Evolutionary conservation across 208 protist species (phyloP).

Genomic region (Leishmania guyanensis): DNA sequence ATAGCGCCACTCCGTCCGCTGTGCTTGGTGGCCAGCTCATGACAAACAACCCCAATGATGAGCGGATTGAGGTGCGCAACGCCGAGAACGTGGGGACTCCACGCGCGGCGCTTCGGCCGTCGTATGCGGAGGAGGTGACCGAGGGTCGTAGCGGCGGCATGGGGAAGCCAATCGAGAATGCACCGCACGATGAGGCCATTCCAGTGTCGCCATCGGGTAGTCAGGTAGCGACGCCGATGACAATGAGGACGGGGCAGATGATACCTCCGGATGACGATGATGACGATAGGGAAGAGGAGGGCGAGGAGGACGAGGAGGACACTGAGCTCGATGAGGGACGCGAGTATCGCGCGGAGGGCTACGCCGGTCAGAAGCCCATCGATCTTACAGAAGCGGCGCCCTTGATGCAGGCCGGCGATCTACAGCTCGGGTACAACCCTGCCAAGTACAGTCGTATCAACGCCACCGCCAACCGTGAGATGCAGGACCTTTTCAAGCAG

Average conservation of each 20-base stretch:
- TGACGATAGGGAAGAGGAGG: slow-evolving; percentile 34
- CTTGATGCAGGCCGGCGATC: neutral
- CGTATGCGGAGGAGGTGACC: slow-evolving; percentile 11
- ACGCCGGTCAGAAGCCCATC: slow-evolving; percentile 64
- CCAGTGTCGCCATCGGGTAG: slow-evolving; percentile 29
- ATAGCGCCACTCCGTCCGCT: too few species aligned
- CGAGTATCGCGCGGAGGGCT: slow-evolving; percentile 46
- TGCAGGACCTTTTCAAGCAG: slow-evolving; percentile 97
- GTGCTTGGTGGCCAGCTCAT: slow-evolving; percentile 35
- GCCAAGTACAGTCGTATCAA: slow-evolving; percentile 86
- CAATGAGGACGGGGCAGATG: slow-evolving; percentile 11
- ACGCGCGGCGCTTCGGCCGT: slow-evolving; percentile 17
- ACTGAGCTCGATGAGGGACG: slow-evolving; percentile 34
- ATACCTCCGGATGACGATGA: slow-evolving; percentile 32
- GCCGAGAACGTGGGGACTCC: slow-evolving; percentile 66
- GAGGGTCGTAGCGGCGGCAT: slow-evolving; percentile 17
- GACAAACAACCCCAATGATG: slow-evolving; percentile 90
- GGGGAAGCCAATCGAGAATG: slow-evolving; percentile 50
- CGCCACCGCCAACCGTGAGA: slow-evolving; percentile 85
- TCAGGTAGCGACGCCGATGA: slow-evolving; percentile 33
- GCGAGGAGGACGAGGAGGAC: slow-evolving; percentile 39
- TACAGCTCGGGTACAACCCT: slow-evolving; percentile 77
- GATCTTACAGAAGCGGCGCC: slow-evolving; percentile 44
- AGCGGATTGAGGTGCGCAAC: slow-evolving; percentile 68
- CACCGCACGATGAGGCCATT: slow-evolving; percentile 73